A percentile compares a stretch with the other conserved stretches of the same genome.
These are phyloP conservation scores for Adansonia digitata DNA, from an alignment of 345 rosid species.

Conservation along the genomic window DNA sequence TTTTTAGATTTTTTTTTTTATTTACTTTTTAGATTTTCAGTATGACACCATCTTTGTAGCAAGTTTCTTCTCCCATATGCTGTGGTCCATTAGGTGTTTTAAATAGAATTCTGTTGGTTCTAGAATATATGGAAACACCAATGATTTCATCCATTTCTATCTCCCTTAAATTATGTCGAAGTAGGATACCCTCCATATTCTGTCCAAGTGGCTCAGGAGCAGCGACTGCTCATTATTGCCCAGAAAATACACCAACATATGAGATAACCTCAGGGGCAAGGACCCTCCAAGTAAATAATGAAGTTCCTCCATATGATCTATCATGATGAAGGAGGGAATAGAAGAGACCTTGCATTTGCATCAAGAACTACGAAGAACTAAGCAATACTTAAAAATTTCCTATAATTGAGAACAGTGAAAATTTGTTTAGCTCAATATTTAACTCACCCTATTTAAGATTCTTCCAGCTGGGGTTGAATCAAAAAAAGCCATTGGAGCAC, in stretches of 20 bases:
- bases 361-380: not conserved
- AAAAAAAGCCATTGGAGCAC: constrained; percentile 91
- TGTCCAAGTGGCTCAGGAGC: not conserved
- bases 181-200: not conserved
- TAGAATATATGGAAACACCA: not conserved
- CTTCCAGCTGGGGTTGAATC: constrained; percentile 96
- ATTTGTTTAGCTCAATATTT: not conserved
- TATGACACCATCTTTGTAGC: not conserved
- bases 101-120: not conserved
- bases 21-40: not conserved
- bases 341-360: not conserved
- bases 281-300: not conserved
- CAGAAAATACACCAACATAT: not conserved
- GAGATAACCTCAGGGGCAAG: not conserved
- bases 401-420: not conserved
- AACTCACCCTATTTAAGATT: constrained; percentile 82
- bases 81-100: not conserved
- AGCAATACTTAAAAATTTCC: not conserved
- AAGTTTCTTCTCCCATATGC: not conserved
- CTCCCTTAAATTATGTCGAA: not conserved
- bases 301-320: not conserved
- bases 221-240: not conserved
- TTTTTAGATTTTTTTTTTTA: too few species aligned
- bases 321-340: not conserved
- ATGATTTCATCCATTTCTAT: not conserved